Conservation (phyloP, 2,329 filamentous ascomycete species). For the Penicillium sp. region DNA sequence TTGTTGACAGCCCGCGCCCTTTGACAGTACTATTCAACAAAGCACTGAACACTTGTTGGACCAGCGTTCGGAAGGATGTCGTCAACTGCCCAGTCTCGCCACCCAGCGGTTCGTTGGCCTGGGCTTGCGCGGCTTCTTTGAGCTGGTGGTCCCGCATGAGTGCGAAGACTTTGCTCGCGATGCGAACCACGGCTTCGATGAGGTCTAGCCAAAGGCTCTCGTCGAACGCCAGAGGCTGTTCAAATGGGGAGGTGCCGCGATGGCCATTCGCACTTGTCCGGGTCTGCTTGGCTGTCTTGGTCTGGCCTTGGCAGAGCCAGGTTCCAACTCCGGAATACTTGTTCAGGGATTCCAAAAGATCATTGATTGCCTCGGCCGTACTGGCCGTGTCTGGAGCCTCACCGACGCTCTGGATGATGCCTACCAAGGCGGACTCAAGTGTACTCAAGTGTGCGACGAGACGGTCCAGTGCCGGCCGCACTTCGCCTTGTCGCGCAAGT, state of each 20-base stretch:
- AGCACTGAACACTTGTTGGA: slow-evolving; percentile 89
- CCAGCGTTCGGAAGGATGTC: slow-evolving; percentile 72
- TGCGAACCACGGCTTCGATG: slow-evolving; percentile 64
- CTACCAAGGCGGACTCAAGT: slow-evolving; percentile 76
- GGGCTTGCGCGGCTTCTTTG: slow-evolving; percentile 17
- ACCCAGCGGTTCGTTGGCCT: slow-evolving; percentile 18
- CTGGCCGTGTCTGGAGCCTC: slow-evolving; percentile 61
- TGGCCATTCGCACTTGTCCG: slow-evolving; percentile 38
- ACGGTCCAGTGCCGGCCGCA: slow-evolving; percentile 80
- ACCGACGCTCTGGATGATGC: slow-evolving; percentile 67
- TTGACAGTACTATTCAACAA: slow-evolving; percentile 75
- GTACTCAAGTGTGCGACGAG: slow-evolving; percentile 80
- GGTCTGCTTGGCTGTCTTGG: slow-evolving; percentile 58
- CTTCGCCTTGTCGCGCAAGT: slow-evolving; percentile 84
- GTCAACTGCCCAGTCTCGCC: slow-evolving; percentile 55
- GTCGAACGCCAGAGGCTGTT: slow-evolving; percentile 62
- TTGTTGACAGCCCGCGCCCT: slow-evolving; percentile 33
- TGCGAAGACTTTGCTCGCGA: slow-evolving; percentile 67
- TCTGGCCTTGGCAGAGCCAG: slow-evolving; percentile 91
- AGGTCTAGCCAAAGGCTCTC: slow-evolving; percentile 70
- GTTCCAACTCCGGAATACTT: slow-evolving; percentile 93
- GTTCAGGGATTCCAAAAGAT: slow-evolving; percentile 76
- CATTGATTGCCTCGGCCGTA: slow-evolving; percentile 69
- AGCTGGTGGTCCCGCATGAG: slow-evolving; percentile 51
- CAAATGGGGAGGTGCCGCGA: slow-evolving; percentile 50